Evolutionary conservation across 345 rosid species (phyloP), one percentile per base, ranked within the genome.

Genomic region (Pelargonium nanum): DNA sequence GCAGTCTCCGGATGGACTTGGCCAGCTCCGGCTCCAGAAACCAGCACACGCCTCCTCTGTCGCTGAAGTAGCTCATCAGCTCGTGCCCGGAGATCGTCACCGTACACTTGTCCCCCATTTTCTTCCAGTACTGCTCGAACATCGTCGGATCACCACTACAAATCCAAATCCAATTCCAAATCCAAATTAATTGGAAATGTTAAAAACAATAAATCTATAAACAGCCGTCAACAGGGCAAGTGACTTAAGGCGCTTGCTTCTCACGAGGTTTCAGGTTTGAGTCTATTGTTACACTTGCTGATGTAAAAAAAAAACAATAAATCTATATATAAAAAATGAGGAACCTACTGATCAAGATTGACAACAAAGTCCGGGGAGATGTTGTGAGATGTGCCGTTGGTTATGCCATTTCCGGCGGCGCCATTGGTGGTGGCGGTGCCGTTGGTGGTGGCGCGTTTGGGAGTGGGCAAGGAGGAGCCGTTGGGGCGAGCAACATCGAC

Each of bases 11-110:
- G 79, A 93, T 81, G 13, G 97, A 83, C 15, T 74, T 81, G 0
- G 65, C 81, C 23, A 93, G 82, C 58, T 73, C 75, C 13, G 88
- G 83, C 63, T 74, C 83, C 65, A 93, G 24, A 55, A 82, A 93
- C 97, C 99, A 89, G 72, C 99, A 93, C 19, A 83, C 1, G 64
- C 58, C 77, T 8, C 61, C 62, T 0, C 22, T 15, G 45, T 85
- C 83, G 68, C 91, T 78, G 79, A 87, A 84, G 77, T 89, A 93
- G 61, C 99, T 93, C 97, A 93, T 87, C 71, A 76, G 57, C 44
- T 89, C 85, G 19, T 77, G 66, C 13, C 89, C 94, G 0, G 72
- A 57, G 22, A 93, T 83, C 74, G 64, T 77, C 71, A 81, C 66
- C 78, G 77, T 74, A 74, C 94, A 85, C 65, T 73, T 77, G 61